These are phyloP conservation scores for Fistulinella staudtii DNA, from an alignment of 1,284 basidiomycete genomes.

Conservation along the genomic window DNA sequence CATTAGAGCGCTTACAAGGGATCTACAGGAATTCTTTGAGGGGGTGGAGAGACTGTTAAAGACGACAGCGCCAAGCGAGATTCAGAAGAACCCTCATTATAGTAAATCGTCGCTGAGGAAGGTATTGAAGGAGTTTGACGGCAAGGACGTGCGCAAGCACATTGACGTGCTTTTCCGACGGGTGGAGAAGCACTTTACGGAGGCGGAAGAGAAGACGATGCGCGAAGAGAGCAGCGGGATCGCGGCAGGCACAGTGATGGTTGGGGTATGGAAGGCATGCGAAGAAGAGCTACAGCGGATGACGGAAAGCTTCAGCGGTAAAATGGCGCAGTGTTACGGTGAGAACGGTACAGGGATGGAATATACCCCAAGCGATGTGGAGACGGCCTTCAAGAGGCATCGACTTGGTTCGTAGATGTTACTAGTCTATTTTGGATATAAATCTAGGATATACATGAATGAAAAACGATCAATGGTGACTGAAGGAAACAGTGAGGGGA, in stretches of 20 bases:
- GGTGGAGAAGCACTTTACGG: slow-evolving; percentile 94
- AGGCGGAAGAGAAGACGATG: slow-evolving; percentile 64
- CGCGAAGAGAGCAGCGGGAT: slow-evolving; percentile 57
- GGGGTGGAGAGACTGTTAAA: slow-evolving; percentile 84
- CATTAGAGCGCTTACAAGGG: slow-evolving; percentile 6
- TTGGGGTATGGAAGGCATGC: slow-evolving; percentile 84
- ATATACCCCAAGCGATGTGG: slow-evolving; percentile 72
- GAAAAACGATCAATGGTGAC: no score
- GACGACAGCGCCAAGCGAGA: slow-evolving; percentile 77
- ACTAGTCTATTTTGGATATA: slow-evolving; percentile 9
- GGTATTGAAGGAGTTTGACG: slow-evolving; percentile 79
- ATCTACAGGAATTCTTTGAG: slow-evolving; percentile 87
- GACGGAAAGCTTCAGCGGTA: slow-evolving; percentile 63
- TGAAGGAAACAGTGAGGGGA: no score
- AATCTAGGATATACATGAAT: slow-evolving; percentile 8
- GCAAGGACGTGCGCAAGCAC: slow-evolving; percentile 85
- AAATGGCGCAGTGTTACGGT: slow-evolving; percentile 74
- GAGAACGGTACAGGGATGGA: slow-evolving; percentile 71
- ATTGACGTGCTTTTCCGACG: slow-evolving; percentile 86
- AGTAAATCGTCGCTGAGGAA: slow-evolving; percentile 79
- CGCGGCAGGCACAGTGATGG: slow-evolving; percentile 65
- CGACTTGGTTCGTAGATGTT: slow-evolving; percentile 42
- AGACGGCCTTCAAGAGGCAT: slow-evolving; percentile 70
- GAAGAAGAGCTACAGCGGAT: slow-evolving; percentile 76
- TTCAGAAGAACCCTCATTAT: slow-evolving; percentile 75